Percentiles rank a stretch among this genome's conserved stretches.
Conservation (phyloP, 345 rosid species). For the Punica granatum region DNA sequence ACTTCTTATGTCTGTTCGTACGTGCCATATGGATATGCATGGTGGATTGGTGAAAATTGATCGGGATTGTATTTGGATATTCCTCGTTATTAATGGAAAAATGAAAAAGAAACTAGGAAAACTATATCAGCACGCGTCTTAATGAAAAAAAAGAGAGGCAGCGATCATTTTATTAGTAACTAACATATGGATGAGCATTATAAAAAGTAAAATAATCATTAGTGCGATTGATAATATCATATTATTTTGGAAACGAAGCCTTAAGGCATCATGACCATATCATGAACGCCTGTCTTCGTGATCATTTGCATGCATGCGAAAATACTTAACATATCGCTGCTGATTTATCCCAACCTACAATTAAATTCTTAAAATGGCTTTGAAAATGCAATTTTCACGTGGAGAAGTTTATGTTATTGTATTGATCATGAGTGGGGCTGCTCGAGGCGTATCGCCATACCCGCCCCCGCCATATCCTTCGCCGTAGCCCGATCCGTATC, state of each 20-base stretch:
- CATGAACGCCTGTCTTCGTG: not conserved
- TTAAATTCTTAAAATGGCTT: not conserved
- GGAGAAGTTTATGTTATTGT: not conserved
- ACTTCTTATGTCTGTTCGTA: no score
- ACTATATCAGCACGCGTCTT: not conserved
- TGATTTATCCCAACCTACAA: not conserved
- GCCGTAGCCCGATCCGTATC: slow-evolving; percentile 15
- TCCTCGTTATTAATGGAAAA: no score
- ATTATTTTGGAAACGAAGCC: not conserved
- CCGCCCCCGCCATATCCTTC: slow-evolving; percentile 21
- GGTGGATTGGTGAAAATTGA: no score
- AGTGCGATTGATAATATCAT: not conserved
- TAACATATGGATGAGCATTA: no score
- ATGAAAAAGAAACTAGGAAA: no score
- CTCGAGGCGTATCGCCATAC: slow-evolving; percentile 21
- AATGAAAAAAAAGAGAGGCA: not conserved
- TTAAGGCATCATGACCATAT: not conserved
- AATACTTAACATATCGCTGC: not conserved
- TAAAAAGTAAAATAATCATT: not conserved
- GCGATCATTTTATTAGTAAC: not conserved
- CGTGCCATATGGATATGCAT: no score
- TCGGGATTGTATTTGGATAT: no score
- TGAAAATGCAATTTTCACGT: not conserved
- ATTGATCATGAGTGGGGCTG: not conserved
- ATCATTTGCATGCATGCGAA: not conserved